These are phyloP conservation scores for Stevia rebaudiana DNA, from an alignment of 140 eudicot genomes.

Conservation along the genomic window DNA sequence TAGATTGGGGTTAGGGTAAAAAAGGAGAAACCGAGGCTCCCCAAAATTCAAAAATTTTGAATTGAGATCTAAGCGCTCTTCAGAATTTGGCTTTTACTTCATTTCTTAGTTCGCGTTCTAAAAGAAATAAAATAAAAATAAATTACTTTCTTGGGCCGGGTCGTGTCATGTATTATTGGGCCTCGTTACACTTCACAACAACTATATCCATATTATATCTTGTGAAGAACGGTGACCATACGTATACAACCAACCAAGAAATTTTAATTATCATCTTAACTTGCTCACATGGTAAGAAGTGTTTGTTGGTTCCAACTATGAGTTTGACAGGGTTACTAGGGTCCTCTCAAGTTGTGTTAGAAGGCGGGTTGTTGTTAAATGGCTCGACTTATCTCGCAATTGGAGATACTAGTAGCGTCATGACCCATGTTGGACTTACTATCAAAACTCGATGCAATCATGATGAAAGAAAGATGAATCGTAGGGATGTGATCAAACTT, in stretches of 20 bases:
- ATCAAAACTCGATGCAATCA: constrained; percentile 18
- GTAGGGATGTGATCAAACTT: constrained; percentile 30
- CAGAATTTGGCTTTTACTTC: background rate
- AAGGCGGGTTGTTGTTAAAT: background rate
- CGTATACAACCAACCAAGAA: background rate
- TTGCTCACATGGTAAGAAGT: background rate
- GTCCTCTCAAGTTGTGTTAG: constrained; percentile 5
- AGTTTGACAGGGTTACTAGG: background rate
- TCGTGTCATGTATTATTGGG: background rate
- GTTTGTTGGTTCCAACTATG: constrained; percentile 7
- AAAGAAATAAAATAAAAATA: no score
- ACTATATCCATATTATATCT: constrained; percentile 10
- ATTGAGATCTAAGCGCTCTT: constrained; percentile 36
- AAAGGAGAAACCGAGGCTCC: constrained; percentile 16
- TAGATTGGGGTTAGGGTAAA: constrained; percentile 29
- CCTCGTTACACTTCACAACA: background rate
- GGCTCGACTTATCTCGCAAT: background rate
- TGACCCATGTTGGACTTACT: background rate
- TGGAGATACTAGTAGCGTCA: background rate
- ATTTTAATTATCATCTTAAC: background rate
- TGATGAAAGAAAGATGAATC: constrained; percentile 10
- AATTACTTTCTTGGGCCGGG: constrained; percentile 22
- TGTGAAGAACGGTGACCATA: constrained; percentile 15
- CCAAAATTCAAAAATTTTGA: constrained; percentile 26
- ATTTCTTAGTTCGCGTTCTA: no score